Evolutionary conservation across 495 filamentous ascomycete genomes (phyloP), one percentile per base, ranked within the genome.

Genomic region (Evernia prunastri): DNA sequence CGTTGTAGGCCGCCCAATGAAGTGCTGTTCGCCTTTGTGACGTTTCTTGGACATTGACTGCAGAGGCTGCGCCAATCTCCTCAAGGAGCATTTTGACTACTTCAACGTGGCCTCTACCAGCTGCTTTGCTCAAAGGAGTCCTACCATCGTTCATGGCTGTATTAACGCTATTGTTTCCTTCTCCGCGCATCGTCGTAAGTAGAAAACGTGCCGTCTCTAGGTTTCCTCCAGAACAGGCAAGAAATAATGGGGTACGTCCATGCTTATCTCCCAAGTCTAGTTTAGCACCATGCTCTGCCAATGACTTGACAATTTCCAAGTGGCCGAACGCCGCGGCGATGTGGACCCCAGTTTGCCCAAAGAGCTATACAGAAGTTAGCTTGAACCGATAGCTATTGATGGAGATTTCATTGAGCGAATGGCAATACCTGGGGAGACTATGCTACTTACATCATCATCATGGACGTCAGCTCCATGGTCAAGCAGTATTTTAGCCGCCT

Each of bases 1-100:
- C 56, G 40, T 40, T 58, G n/a, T 58, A 58, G 20, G 56, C 56
- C 40, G 56, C 56, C 56, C 56, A 58, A 35, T 58, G 56, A 25
- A 58, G 23, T 58, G 56, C 35, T 13, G 56, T 58, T 27, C 56
- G 39, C 35, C 6, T 58, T 20, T 27, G 20, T 20, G 11, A 23
- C 23, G 56, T 58, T 40, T 58, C 56, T 15, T 25, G 56, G 12
- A 20, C 56, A 40, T 58, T 58, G 56, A 58, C n/a, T 1, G 56
- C 35, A 27, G 25, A 37, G 37, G 12, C 56, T 25, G 18, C 35
- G 35, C 29, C n/a, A 15, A 18, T 9, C 27, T 58, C 33, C 18
- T 37, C 35, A 20, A 58, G 56, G 9, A 58, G 23, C 35, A 58
- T 37, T 4, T 27, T 58, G 0, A 58, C 56, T 12, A 58, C n/a